Evolutionary conservation across 2,329 filamentous ascomycete genomes (phyloP), one percentile per base, ranked within the genome.

Genomic region (Paramyrothecium roridum): DNA sequence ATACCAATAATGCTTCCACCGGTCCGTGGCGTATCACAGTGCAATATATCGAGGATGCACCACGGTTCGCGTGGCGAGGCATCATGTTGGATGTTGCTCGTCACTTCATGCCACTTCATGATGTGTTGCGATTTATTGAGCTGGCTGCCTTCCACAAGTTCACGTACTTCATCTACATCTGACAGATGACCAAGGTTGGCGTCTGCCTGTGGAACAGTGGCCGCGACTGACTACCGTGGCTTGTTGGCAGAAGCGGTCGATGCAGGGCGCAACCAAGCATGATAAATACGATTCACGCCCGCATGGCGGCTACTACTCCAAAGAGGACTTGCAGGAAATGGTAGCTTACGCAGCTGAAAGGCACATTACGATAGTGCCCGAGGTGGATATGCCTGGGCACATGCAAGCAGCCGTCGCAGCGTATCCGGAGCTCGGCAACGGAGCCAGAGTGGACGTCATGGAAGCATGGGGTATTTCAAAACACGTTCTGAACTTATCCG

Each of bases 351-450:
- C 58, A 6, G 46, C 52, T 1, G 51, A 54, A 53, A 53, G 58
- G n/a, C 55, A 60, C 46, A 56, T 60, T n/a, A 55, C 56, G 4
- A 56, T 60, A 22, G 54, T 61, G n/a, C 59, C 59, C 16, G 59
- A 61, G 58, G 52, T 61, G 8, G 57, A 61, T 26, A 60, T 61
- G 59, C 59, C 59, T 1, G 59, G 59, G 20, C 59, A 61, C 49
- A 61, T 61, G 59, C 59, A 60, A 46, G 59, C 59, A 3, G 59
- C 58, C 19, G 55, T 61, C 23, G 58, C 59, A 8, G 58, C 59
- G 12, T 61, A 61, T 48, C 59, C 59, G 11, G 59, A 59, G 50
- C 58, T 61, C 17, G 59, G 59, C 19, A 60, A 60, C 23, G 52
- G 54, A 10, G 34, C 49, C 26, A 50, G 49, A 8, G 56, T 60